Percentiles rank a stretch among this genome's conserved stretches.
Evolutionary conservation across 208 protist species (phyloP).

Genomic region (Crithidia fasciculata): DNA sequence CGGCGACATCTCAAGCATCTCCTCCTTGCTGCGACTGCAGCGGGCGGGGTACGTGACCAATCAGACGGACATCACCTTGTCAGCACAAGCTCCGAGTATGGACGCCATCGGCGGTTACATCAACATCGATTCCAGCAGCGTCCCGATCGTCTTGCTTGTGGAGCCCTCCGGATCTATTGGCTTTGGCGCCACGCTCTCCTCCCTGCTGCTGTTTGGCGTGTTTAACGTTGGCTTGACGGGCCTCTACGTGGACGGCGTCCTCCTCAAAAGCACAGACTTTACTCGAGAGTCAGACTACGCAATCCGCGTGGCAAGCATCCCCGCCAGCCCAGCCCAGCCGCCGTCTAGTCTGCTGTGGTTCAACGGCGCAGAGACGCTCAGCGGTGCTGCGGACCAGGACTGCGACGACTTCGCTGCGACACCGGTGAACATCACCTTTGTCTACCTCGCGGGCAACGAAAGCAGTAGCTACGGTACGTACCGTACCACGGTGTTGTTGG

Average conservation of each 20-base stretch:
- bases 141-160: conserved; percentile 23
- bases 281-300: conserved; percentile 29
- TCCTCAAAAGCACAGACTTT: conserved; percentile 7
- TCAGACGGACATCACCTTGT: too few relatives aligned
- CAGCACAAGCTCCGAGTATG: too few relatives aligned
- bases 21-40: background rate
- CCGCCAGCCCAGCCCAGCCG: conserved; percentile 25
- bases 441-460: background rate
- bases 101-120: too few relatives aligned
- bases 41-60: background rate
- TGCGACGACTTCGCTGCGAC: conserved; percentile 2
- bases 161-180: conserved; percentile 50
- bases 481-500: conserved; percentile 29
- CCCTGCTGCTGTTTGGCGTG: conserved; percentile 35
- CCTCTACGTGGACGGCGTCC: conserved; percentile 42
- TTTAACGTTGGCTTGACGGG: conserved; percentile 11
- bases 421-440: conserved; percentile 29
- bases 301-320: conserved; percentile 27
- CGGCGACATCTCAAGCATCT: background rate
- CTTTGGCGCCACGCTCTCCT: conserved; percentile 38
- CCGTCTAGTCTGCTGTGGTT: conserved; percentile 14
- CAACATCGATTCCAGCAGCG: background rate
- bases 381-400: background rate
- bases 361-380: conserved; percentile 1
- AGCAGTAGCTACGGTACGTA: background rate